These are phyloP conservation scores for Claviceps fusiformis DNA, from an alignment of 2,329 filamentous ascomycete genomes.

Conservation along the genomic window DNA sequence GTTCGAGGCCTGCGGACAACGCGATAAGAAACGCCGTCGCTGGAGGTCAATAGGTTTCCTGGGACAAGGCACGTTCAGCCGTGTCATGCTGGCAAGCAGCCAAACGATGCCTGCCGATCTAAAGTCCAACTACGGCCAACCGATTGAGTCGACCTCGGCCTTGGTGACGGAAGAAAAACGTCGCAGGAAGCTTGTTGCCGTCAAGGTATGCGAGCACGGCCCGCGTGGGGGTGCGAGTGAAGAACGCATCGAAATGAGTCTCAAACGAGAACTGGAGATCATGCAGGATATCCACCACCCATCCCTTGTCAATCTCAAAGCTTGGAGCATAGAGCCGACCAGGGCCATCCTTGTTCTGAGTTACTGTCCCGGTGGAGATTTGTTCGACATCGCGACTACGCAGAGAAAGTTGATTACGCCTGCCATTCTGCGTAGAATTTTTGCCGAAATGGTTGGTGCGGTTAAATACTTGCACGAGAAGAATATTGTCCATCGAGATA, in stretches of 20 bases:
- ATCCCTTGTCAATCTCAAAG: constrained; percentile 79
- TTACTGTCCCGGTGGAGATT: constrained; percentile 85
- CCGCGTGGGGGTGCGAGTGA: constrained; percentile 88
- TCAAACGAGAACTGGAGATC: constrained; percentile 92
- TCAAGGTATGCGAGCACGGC: constrained; percentile 92
- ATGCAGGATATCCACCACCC: constrained; percentile 80
- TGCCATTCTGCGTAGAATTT: constrained; percentile 65
- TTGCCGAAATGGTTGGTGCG: constrained; percentile 76
- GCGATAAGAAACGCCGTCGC: constrained; percentile 54
- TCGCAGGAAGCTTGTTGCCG: constrained; percentile 73
- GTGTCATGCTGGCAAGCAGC: constrained; percentile 81
- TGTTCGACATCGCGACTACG: constrained; percentile 80
- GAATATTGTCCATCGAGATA: constrained; percentile 88
- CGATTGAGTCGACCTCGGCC: constrained; percentile 20
- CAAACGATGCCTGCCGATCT: constrained; percentile 44
- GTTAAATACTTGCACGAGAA: constrained; percentile 74
- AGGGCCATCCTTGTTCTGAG: constrained; percentile 76
- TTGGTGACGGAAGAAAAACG: constrained; percentile 25
- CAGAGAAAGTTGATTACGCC: constrained; percentile 56
- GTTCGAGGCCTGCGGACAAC: constrained; percentile 55
- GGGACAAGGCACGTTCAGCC: constrained; percentile 90
- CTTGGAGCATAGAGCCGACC: constrained; percentile 73
- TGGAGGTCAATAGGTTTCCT: constrained; percentile 73
- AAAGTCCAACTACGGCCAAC: constrained; percentile 2
- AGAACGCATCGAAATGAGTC: constrained; percentile 79